These are phyloP conservation scores for Fusarium sp. DNA, from an alignment of 2,329 filamentous ascomycete genomes.

Conservation along the genomic window DNA sequence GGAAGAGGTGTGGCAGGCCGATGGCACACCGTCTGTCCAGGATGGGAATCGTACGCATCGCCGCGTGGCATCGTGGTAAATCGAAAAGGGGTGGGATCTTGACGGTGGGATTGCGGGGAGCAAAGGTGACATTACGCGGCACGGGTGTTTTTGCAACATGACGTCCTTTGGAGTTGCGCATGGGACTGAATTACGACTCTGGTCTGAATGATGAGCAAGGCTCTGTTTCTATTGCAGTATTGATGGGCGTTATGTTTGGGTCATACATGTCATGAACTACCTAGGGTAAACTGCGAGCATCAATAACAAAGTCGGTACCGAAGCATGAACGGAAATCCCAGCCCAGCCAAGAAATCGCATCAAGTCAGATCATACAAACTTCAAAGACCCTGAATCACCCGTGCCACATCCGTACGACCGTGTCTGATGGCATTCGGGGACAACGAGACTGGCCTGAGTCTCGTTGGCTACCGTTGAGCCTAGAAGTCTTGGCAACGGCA, in stretches of 20 bases:
- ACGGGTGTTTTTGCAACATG: constrained; percentile 31
- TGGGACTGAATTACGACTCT: constrained; percentile 27
- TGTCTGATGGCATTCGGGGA: not conserved
- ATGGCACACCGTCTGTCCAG: not conserved
- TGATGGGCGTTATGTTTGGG: not conserved
- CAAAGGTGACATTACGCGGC: constrained; percentile 31
- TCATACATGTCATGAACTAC: not conserved
- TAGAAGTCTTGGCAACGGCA: not conserved
- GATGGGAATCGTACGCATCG: constrained; percentile 16
- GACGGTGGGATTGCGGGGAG: constrained; percentile 27
- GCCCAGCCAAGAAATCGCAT: not conserved
- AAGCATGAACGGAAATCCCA: not conserved
- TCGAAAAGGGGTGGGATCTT: constrained; percentile 16
- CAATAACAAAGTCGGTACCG: not conserved
- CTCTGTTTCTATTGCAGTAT: not conserved
- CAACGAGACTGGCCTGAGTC: not conserved
- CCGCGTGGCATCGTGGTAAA: constrained; percentile 23
- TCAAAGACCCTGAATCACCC: not conserved
- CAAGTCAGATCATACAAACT: not conserved
- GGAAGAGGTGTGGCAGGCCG: constrained; percentile 10
- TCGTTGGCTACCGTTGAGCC: not conserved
- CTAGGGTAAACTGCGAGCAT: not conserved
- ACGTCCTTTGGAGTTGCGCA: constrained; percentile 20
- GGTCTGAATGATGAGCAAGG: not conserved
- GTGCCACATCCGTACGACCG: not conserved